Conservation (phyloP, 306 rosid species). For the Glycine latifolia region DNA sequence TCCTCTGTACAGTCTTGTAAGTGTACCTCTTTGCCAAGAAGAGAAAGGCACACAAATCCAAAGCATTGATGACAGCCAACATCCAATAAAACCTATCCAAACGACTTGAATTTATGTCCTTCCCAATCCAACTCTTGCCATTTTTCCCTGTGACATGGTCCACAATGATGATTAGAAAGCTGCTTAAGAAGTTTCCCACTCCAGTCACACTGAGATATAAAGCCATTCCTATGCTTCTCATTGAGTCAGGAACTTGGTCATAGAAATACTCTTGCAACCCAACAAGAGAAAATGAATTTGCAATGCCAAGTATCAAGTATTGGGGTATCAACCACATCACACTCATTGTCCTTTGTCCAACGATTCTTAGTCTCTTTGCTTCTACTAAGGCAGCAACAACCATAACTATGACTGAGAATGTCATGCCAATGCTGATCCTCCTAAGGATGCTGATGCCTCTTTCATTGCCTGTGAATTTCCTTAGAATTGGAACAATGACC, state of each 20-base stretch:
- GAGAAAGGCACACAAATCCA: no score
- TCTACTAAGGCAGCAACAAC: conserved; percentile 54
- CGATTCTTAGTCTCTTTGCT: conserved; percentile 47
- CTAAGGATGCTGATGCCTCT: conserved; percentile 59
- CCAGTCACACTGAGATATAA: conserved; percentile 57
- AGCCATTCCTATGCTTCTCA: conserved; percentile 62
- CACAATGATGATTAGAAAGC: conserved; percentile 56
- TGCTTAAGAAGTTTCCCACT: conserved; percentile 56
- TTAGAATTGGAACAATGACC: conserved; percentile 48
- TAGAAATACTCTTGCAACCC: conserved; percentile 63
- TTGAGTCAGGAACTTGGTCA: conserved; percentile 59
- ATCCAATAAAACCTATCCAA: conserved; percentile 57
- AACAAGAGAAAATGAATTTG: conserved; percentile 51
- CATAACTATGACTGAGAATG: conserved; percentile 42
- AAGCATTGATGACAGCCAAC: no score
- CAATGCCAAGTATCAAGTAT: conserved; percentile 50
- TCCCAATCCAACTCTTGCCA: conserved; percentile 58
- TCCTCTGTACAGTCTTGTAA: neutral
- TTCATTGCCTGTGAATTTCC: conserved; percentile 53
- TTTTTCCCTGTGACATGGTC: conserved; percentile 47
- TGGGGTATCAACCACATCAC: conserved; percentile 60
- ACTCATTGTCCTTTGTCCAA: conserved; percentile 34
- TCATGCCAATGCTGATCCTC: conserved; percentile 57
- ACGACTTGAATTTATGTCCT: conserved; percentile 43
- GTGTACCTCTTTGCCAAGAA: conserved; percentile 48